Conservation (phyloP, 176 grass and related monocot species). For the Oryza australiensis region DNA sequence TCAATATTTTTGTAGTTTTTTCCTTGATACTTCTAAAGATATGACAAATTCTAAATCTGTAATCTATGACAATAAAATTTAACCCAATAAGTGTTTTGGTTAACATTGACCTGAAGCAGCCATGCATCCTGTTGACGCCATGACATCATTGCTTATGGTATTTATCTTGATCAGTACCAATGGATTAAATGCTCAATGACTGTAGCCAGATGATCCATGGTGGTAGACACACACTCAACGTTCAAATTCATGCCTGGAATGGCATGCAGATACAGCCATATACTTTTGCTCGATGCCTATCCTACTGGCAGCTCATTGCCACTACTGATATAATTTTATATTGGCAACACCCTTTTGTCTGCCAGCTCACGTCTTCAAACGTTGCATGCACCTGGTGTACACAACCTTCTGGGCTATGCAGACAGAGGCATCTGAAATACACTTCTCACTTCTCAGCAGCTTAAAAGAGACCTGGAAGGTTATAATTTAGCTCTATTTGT, state of each 20-base stretch:
- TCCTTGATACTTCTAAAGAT: background rate
- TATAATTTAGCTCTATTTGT: background rate
- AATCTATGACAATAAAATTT: background rate
- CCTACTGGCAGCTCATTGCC: background rate
- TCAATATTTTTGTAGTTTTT: background rate
- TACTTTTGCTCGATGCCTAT: background rate
- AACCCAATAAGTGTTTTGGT: background rate
- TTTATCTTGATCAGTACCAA: background rate
- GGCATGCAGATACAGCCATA: background rate
- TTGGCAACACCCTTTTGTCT: background rate
- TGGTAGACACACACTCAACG: background rate
- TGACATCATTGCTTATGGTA: background rate
- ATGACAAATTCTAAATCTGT: background rate
- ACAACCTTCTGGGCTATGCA: background rate
- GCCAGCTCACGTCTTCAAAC: background rate
- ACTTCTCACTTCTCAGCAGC: background rate
- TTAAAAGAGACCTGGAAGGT: slow-evolving; percentile 17
- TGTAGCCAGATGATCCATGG: background rate
- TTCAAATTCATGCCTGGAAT: background rate
- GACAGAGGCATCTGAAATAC: background rate
- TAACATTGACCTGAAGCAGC: background rate
- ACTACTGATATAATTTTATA: background rate
- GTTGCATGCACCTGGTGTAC: background rate
- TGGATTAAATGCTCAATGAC: background rate
- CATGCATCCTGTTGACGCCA: background rate